Conservation (phyloP, 768 basidiomycete genomes). For the Collybia mongolica region DNA sequence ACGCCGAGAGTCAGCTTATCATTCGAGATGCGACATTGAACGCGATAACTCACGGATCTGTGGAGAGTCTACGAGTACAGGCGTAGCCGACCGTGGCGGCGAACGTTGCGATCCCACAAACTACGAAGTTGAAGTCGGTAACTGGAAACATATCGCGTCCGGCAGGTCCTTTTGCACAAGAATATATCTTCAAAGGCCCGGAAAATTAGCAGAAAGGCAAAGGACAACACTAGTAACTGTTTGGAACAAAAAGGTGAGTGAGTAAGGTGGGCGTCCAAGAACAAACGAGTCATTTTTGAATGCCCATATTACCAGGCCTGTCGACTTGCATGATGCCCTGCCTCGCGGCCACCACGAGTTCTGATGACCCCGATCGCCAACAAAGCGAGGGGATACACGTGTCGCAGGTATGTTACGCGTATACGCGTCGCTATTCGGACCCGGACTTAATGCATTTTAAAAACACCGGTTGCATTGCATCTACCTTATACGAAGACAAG, state of each 20-base stretch:
- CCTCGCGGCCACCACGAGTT: constrained; percentile 24
- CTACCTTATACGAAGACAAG: background rate
- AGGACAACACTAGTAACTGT: background rate
- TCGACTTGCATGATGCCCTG: constrained; percentile 17
- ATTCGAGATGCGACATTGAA: constrained; percentile 1
- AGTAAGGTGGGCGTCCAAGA: background rate
- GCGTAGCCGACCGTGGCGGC: constrained; percentile 62
- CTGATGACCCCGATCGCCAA: constrained; percentile 3
- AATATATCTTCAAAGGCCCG: background rate
- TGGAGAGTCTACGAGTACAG: constrained; percentile 40
- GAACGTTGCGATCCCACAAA: constrained; percentile 57
- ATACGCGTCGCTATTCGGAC: background rate
- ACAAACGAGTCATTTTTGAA: constrained; percentile 1
- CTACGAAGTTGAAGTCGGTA: constrained; percentile 52
- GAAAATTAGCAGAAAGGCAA: background rate
- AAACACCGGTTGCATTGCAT: background rate
- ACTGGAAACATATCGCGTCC: constrained; percentile 42
- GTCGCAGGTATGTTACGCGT: background rate
- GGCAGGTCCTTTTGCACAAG: too few species aligned
- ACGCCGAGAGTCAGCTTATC: constrained; percentile 1
- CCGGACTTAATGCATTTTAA: background rate
- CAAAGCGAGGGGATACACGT: background rate
- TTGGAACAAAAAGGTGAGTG: background rate
- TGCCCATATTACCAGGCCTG: constrained; percentile 9
- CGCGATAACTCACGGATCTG: constrained; percentile 26